These are phyloP conservation scores for Sesbania bispinosa DNA, from an alignment of 306 rosid species.

Conservation along the genomic window DNA sequence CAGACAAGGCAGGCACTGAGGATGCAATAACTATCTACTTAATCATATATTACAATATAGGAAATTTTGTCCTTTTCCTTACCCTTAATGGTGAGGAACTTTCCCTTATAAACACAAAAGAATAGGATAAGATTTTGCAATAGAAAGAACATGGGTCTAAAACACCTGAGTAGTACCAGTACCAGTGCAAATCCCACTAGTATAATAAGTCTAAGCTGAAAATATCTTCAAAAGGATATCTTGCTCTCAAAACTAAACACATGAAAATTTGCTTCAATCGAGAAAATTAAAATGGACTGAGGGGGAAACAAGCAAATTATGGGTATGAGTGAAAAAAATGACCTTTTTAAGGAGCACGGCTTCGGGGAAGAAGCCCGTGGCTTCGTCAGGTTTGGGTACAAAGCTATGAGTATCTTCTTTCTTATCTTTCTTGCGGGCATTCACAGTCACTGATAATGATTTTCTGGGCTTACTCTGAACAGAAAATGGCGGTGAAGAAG, in stretches of 20 bases:
- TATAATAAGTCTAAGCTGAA: background rate
- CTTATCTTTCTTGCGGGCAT: constrained; percentile 46
- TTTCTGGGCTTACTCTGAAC: constrained; percentile 34
- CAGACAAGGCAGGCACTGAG: background rate
- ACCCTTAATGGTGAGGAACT: background rate
- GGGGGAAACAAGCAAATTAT: background rate
- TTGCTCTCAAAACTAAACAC: background rate
- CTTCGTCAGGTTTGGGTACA: constrained; percentile 62
- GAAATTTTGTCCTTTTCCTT: background rate
- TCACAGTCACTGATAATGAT: constrained; percentile 40
- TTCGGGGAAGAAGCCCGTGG: constrained; percentile 80
- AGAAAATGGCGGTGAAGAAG: constrained; percentile 30
- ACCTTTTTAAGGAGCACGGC: constrained; percentile 88
- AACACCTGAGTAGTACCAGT: background rate
- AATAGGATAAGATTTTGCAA: background rate
- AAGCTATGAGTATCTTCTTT: constrained; percentile 61
- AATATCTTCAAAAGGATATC: constrained; percentile 16
- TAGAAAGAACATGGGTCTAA: background rate
- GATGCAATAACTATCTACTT: background rate
- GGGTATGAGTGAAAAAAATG: constrained; percentile 9
- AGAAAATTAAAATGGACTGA: background rate
- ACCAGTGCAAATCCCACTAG: background rate
- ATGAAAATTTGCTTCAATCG: background rate
- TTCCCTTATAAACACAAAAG: background rate
- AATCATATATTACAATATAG: background rate